phyloP scores from a whole-genome alignment of 176 grass and related monocot genomes.

The Juncus effusus region DNA sequence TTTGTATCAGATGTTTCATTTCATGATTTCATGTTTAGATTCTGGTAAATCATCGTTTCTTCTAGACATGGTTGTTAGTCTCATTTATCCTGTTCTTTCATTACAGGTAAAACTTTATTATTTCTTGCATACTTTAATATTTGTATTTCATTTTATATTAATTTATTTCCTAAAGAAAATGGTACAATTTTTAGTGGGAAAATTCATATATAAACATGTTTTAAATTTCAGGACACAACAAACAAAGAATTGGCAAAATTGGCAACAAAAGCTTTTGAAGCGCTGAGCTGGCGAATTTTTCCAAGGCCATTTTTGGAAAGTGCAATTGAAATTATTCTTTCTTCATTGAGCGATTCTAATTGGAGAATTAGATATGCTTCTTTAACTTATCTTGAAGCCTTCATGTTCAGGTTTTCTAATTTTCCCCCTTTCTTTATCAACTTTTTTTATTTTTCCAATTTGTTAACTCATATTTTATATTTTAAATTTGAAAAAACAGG shows the following conservation, averaged over 20 bases:
- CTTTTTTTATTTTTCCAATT: no score
- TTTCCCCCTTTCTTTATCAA: not conserved
- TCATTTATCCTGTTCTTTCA: slow-evolving; percentile 76
- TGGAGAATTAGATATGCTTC: slow-evolving; percentile 86
- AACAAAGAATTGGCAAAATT: slow-evolving; percentile 84
- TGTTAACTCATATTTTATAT: no score
- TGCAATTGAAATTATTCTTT: slow-evolving; percentile 65
- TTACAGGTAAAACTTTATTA: slow-evolving; percentile 58
- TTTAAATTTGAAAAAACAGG: slow-evolving; percentile 30
- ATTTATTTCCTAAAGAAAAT: no score
- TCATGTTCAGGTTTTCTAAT: slow-evolving; percentile 71
- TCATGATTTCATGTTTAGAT: slow-evolving; percentile 75
- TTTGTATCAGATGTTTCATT: slow-evolving; percentile 71
- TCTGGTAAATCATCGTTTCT: slow-evolving; percentile 86
- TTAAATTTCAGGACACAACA: slow-evolving; percentile 66
- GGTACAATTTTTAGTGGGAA: no score
- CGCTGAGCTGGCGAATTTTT: slow-evolving; percentile 76
- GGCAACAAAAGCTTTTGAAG: slow-evolving; percentile 77
- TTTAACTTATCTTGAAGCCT: slow-evolving; percentile 63
- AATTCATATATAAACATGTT: slow-evolving; percentile 3
- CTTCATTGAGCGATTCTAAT: slow-evolving; percentile 72
- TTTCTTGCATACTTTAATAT: not conserved
- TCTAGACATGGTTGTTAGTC: slow-evolving; percentile 59
- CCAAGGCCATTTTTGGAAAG: slow-evolving; percentile 68
- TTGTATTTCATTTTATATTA: not conserved